These are phyloP conservation scores for Podaxis mareebaensis DNA, from an alignment of 768 basidiomycete genomes.

Conservation along the genomic window DNA sequence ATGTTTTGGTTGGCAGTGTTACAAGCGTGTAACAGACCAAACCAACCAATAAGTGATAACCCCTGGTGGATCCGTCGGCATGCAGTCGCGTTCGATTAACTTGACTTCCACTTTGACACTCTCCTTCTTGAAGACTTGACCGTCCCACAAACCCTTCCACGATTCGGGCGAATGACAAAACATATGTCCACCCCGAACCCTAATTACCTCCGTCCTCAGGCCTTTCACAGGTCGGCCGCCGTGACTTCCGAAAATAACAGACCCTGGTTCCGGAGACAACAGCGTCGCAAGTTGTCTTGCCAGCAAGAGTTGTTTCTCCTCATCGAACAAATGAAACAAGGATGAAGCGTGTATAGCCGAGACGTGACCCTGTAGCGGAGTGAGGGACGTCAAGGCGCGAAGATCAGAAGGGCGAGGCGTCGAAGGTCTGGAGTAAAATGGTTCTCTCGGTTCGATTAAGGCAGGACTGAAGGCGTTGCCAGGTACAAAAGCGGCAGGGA, in stretches of 20 bases:
- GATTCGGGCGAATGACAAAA: conserved; percentile 19
- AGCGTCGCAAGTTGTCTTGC: conserved; percentile 32
- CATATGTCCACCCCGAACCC: not conserved
- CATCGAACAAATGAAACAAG: conserved; percentile 39
- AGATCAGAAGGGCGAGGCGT: conserved; percentile 7
- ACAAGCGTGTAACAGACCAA: not conserved
- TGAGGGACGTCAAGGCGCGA: conserved; percentile 26
- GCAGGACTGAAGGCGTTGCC: conserved; percentile 54
- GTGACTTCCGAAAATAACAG: conserved; percentile 39
- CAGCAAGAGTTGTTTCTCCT: conserved; percentile 31
- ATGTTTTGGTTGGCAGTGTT: not conserved
- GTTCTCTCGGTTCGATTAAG: conserved; percentile 36
- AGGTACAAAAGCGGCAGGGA: conserved; percentile 54
- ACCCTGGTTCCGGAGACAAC: conserved; percentile 34
- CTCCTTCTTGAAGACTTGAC: conserved; percentile 16
- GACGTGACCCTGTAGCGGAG: conserved; percentile 41
- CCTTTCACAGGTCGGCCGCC: conserved; percentile 28
- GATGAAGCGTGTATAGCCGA: conserved; percentile 46
- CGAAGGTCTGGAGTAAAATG: conserved; percentile 18
- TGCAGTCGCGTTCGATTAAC: not conserved
- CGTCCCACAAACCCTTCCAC: conserved; percentile 19
- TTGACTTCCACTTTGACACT: conserved; percentile 12
- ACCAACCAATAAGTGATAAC: not conserved
- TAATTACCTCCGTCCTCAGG: conserved; percentile 13
- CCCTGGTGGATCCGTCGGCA: not conserved